These are phyloP conservation scores for Phaffia tasmanica DNA, from an alignment of 768 basidiomycete species.

Conservation along the genomic window DNA sequence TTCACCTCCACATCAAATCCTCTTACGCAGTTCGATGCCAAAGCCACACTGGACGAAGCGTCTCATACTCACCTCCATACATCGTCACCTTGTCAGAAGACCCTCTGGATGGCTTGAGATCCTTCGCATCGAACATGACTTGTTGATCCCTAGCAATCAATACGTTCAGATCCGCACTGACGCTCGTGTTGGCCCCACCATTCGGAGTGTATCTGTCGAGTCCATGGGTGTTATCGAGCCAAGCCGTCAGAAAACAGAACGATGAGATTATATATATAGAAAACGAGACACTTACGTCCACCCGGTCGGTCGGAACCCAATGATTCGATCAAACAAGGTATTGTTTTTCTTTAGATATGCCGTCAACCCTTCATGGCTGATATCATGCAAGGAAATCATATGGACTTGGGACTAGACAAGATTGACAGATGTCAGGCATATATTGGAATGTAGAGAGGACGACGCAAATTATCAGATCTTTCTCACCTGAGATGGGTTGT, in stretches of 20 bases:
- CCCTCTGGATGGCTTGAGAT: constrained; percentile 58
- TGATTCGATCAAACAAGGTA: constrained; percentile 54
- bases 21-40: background rate
- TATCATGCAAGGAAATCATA: constrained; percentile 60
- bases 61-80: constrained; percentile 53
- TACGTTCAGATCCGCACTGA: constrained; percentile 52
- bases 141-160: constrained; percentile 60
- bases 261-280: background rate
- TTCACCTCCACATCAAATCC: constrained; percentile 19
- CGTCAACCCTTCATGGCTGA: constrained; percentile 65
- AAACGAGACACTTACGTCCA: constrained; percentile 62
- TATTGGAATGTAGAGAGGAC: background rate
- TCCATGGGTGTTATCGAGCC: constrained; percentile 11
- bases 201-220: constrained; percentile 53
- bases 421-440: background rate
- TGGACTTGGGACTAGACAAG: constrained; percentile 53
- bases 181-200: constrained; percentile 46
- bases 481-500: constrained; percentile 53
- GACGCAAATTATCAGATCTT: background rate
- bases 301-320: constrained; percentile 87
- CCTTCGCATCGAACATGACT: constrained; percentile 55
- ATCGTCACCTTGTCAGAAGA: constrained; percentile 60
- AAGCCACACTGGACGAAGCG: background rate
- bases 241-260: constrained; percentile 8
- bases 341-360: constrained; percentile 65